phyloP scores from a whole-genome alignment of 805 yeast species.

The Schwanniomyces sp. region DNA sequence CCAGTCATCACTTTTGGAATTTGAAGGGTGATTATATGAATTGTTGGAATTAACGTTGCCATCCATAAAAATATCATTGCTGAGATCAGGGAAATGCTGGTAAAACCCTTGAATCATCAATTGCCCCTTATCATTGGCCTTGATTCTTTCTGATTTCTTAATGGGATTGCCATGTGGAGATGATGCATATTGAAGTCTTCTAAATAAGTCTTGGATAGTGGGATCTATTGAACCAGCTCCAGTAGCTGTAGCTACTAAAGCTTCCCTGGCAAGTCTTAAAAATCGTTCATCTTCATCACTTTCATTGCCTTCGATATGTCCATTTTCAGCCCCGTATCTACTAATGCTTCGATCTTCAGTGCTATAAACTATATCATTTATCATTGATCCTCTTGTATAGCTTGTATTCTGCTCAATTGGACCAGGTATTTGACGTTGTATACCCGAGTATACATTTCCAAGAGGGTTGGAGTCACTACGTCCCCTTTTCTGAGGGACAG shows the following conservation, averaged over 20 bases:
- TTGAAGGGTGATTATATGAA: conserved; percentile 8
- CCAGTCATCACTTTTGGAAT: conserved; percentile 27
- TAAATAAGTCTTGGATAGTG: conserved; percentile 57
- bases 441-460: neutral
- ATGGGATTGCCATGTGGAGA: conserved; percentile 60
- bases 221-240: conserved; percentile 55
- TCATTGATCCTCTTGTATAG: conserved; percentile 9
- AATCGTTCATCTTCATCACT: conserved; percentile 52
- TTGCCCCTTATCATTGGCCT: conserved; percentile 40
- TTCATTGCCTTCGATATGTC: neutral
- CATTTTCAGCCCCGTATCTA: neutral
- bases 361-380: neutral
- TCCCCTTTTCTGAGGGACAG: conserved; percentile 1
- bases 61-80: conserved; percentile 37
- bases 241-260: conserved; percentile 50
- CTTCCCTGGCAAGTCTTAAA: conserved; percentile 60
- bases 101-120: conserved; percentile 43
- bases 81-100: conserved; percentile 42
- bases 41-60: neutral
- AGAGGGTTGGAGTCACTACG: conserved; percentile 2
- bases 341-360: neutral
- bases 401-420: conserved; percentile 13
- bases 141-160: conserved; percentile 28
- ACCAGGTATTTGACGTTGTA: conserved; percentile 5
- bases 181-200: conserved; percentile 56